Percentiles rank a stretch among this genome's conserved stretches.
phyloP scores from a whole-genome alignment of 192 early-diverging fungal species.

The Mortierella claussenii region DNA sequence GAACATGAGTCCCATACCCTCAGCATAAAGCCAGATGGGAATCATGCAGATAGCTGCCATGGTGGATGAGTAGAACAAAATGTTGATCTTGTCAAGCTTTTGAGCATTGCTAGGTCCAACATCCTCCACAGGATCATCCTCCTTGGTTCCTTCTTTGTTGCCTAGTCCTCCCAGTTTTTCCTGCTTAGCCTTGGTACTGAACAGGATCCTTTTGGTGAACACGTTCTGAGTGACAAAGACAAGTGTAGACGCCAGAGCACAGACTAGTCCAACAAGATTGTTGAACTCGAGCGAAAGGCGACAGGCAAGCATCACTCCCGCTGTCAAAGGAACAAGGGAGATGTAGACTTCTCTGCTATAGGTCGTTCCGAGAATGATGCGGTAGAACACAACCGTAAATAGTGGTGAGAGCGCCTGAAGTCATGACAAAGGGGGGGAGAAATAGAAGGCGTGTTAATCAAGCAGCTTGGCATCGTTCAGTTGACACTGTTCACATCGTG shows the following conservation, averaged over 20 bases:
- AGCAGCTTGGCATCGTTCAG: no score
- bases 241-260: slow-evolving; percentile 77
- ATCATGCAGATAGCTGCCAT: slow-evolving; percentile 81
- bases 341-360: slow-evolving; percentile 81
- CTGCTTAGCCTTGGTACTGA: slow-evolving; percentile 54
- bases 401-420: slow-evolving; percentile 82
- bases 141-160: slow-evolving; percentile 34
- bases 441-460: background rate
- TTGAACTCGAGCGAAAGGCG: slow-evolving; percentile 70
- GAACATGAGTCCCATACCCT: slow-evolving; percentile 63
- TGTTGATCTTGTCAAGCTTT: slow-evolving; percentile 88
- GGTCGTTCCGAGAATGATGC: slow-evolving; percentile 71
- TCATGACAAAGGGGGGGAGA: slow-evolving; percentile 7
- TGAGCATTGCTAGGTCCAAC: slow-evolving; percentile 52
- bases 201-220: slow-evolving; percentile 83
- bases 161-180: slow-evolving; percentile 27
- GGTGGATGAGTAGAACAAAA: slow-evolving; percentile 84
- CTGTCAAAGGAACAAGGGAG: slow-evolving; percentile 80
- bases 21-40: slow-evolving; percentile 84
- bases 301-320: slow-evolving; percentile 93
- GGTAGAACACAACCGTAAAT: slow-evolving; percentile 86
- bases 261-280: slow-evolving; percentile 78
- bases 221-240: slow-evolving; percentile 92
- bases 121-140: slow-evolving; percentile 32
- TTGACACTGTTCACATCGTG: background rate